Evolutionary conservation across 75 land plant genomes (phyloP).

Genomic region (Chamaecyparis obtusa): DNA sequence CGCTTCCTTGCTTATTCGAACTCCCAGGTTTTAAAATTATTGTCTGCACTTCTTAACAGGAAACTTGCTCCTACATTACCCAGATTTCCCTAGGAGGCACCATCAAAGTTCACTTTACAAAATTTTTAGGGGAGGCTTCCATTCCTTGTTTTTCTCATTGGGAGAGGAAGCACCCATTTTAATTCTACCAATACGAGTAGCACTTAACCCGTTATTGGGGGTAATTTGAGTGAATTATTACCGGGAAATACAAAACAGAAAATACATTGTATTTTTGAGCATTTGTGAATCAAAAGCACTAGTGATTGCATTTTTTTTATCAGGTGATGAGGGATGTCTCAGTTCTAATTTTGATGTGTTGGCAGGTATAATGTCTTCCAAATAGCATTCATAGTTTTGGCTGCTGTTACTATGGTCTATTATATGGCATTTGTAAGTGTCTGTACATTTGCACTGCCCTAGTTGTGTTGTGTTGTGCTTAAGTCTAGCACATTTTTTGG

Average conservation of each 20-base stretch:
- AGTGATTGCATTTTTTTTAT: not conserved
- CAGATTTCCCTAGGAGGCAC: too few relatives aligned
- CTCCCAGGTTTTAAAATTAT: too few relatives aligned
- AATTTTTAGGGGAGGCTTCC: too few relatives aligned
- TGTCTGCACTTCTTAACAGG: too few relatives aligned
- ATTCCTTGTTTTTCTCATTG: too few relatives aligned
- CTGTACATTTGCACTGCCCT: too few relatives aligned
- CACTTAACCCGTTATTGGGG: too few relatives aligned
- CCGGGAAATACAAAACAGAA: not conserved
- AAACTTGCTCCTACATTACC: too few relatives aligned
- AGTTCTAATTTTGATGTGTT: not conserved
- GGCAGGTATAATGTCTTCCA: slow-evolving; percentile 95
- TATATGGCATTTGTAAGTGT: slow-evolving; percentile 86
- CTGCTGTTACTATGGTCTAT: slow-evolving; percentile 72
- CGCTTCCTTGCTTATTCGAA: too few relatives aligned
- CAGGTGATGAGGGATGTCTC: not conserved
- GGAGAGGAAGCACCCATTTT: too few relatives aligned
- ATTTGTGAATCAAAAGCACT: not conserved
- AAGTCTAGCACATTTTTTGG: not conserved
- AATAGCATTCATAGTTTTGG: slow-evolving; percentile 65
- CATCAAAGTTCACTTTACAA: too few relatives aligned
- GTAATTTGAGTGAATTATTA: not conserved
- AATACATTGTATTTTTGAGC: not conserved
- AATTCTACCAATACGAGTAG: too few relatives aligned
- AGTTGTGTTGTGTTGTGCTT: not conserved